Percentiles rank a stretch among this genome's conserved stretches.
These are phyloP conservation scores for Kodamaea sagamina DNA, from an alignment of 805 yeast genomes.

Conservation along the genomic window DNA sequence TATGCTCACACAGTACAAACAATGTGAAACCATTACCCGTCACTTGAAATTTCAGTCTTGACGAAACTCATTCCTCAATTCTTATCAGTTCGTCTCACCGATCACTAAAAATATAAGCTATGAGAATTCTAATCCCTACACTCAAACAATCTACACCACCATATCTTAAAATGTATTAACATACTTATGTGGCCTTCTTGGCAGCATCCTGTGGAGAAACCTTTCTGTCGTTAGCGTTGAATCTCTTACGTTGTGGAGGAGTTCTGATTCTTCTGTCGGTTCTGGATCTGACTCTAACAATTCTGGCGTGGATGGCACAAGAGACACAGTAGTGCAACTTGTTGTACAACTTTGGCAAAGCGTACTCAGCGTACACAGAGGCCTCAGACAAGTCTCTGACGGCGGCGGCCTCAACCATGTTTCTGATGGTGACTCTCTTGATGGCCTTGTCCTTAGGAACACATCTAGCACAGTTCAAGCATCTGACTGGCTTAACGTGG, in stretches of 20 bases:
- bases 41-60: no score
- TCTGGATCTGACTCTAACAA: slow-evolving; percentile 99
- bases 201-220: slow-evolving; percentile 98
- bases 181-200: slow-evolving; percentile 71
- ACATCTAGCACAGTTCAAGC: slow-evolving; percentile 99
- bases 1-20: no score
- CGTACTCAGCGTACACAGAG: slow-evolving; percentile 98
- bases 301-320: slow-evolving; percentile 99
- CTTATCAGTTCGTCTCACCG: no score
- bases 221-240: slow-evolving; percentile 85
- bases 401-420: slow-evolving; percentile 99
- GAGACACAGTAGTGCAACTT: slow-evolving; percentile 99
- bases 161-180: neutral
- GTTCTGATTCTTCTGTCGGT: slow-evolving; percentile 97
- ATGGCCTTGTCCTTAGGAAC: slow-evolving; percentile 99
- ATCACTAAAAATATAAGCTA: no score
- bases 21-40: no score
- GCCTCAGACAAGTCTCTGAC: slow-evolving; percentile 99
- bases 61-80: no score
- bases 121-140: neutral
- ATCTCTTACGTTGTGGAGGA: slow-evolving; percentile 99
- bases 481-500: slow-evolving; percentile 99
- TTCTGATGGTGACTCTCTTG: slow-evolving; percentile 99
- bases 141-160: neutral
- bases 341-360: slow-evolving; percentile 99